Conservation (phyloP, 306 rosid genomes). For the Pterocarpus santalinus region DNA sequence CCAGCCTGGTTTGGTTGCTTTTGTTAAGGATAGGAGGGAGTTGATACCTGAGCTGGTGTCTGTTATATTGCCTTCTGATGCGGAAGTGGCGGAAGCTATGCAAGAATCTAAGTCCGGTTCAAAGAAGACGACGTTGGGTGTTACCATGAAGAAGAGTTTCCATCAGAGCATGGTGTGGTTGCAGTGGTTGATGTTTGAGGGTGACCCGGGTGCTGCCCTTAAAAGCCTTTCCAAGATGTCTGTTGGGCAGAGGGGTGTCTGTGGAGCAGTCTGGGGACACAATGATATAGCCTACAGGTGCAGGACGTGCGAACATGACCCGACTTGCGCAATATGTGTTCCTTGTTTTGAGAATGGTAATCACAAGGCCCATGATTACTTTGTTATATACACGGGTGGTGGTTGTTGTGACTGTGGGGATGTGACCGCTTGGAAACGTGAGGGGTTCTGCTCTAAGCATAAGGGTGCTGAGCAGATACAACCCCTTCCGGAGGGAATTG, state of each 20-base stretch:
- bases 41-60: conserved; percentile 67
- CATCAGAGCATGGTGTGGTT: conserved; percentile 81
- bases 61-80: conserved; percentile 74
- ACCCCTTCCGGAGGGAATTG: conserved; percentile 76
- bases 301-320: conserved; percentile 88
- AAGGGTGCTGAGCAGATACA: conserved; percentile 89
- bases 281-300: conserved; percentile 91
- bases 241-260: conserved; percentile 86
- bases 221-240: conserved; percentile 66
- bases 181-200: conserved; percentile 97
- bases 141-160: conserved; percentile 56
- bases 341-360: conserved; percentile 94
- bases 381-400: conserved; percentile 79
- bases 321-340: conserved; percentile 95
- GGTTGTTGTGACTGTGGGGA: conserved; percentile 99
- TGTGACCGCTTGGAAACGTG: conserved; percentile 93
- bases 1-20: conserved; percentile 72
- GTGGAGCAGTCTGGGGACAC: conserved; percentile 93
- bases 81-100: conserved; percentile 61
- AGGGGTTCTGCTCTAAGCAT: conserved; percentile 95
- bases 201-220: conserved; percentile 66
- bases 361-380: conserved; percentile 88
- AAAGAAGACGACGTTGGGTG: conserved; percentile 37
- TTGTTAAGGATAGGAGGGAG: conserved; percentile 57
- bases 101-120: conserved; percentile 55